Base-by-base conservation (phyloP, 345 rosid genomes). In the Corchorus capsularis region DNA sequence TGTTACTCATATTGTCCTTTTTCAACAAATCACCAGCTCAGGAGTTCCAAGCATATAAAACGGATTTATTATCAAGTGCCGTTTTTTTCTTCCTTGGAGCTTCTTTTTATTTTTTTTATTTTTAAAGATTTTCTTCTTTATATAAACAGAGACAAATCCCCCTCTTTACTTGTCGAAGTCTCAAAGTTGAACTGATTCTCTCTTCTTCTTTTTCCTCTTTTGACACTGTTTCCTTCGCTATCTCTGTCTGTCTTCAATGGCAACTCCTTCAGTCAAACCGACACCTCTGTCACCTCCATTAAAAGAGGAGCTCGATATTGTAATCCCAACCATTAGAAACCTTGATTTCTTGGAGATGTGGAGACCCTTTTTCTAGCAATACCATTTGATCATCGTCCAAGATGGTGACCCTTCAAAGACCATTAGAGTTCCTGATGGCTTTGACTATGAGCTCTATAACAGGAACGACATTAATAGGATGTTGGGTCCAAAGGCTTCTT, bases 341-440 rank as follows among this genome's bases (percentile, higher is more conserved):
- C 79, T 83, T 10, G 83, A 78, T 6, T 83, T 83, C 63, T 45
- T 80, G 69, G 86, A 80, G 83, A 78, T 74, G 86, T 83, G 86
- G 86, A 77, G 82, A 62, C 86, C 82, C 3, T 77, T 80, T 76
- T 80, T 83, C 61, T 73, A 83, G 82, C 80, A 81, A 8, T 83
- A 80, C 64, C 83, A 80, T 63, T 79, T 83, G 69, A 78, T 83
- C 54, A 80, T 83, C 49, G 86, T 83, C 45, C 83, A 80, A 57
- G 83, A 80, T 16, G 85, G 85, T 8, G 85, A 83, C 52, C 85
- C 86, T 15, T 61, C 61, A 8, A 83, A 72, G 79, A 75, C 43
- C 56, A 80, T 80, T 56, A 64, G 37, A 12, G 83, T 80, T 11
- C 83, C 86, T 3, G 78, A 83, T 53, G 86, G 86, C 15, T 83